Evolutionary conservation across 495 filamentous ascomycete species (phyloP).

Genomic region (Penicillium salamii): DNA sequence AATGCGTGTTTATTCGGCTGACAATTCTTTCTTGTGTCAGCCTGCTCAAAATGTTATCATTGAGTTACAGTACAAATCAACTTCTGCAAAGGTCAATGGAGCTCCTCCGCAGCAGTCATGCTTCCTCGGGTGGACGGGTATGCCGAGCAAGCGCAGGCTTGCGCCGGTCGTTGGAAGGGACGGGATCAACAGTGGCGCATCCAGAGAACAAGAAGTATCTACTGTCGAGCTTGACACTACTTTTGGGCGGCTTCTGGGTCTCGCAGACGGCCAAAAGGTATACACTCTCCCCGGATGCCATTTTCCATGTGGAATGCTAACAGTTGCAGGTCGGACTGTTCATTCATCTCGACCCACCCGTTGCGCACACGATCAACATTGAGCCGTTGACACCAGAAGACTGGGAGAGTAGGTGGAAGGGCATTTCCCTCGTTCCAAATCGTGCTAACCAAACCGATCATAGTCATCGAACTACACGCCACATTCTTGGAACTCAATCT

Average conservation of each 20-base stretch:
- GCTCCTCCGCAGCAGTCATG: slow-evolving; percentile 61
- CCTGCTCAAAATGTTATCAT: slow-evolving; percentile 93
- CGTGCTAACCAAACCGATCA: slow-evolving; percentile 4
- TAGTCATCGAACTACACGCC: slow-evolving; percentile 93
- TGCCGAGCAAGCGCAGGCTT: slow-evolving; percentile 83
- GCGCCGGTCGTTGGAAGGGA: slow-evolving; percentile 69
- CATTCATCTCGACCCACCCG: slow-evolving; percentile 84
- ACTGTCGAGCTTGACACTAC: slow-evolving; percentile 87
- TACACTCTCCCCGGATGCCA: slow-evolving; percentile 8
- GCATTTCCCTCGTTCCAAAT: background rate
- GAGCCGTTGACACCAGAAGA: slow-evolving; percentile 92
- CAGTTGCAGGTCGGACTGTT: slow-evolving; percentile 54
- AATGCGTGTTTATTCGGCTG: slow-evolving; percentile 9
- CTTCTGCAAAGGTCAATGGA: slow-evolving; percentile 38
- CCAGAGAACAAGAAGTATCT: slow-evolving; percentile 67
- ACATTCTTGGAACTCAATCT: slow-evolving; percentile 93
- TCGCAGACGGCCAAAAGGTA: slow-evolving; percentile 84
- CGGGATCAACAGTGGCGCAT: slow-evolving; percentile 60
- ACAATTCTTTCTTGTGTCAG: slow-evolving; percentile 37
- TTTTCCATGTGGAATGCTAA: slow-evolving; percentile 22
- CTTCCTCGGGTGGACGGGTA: slow-evolving; percentile 93
- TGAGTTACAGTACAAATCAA: slow-evolving; percentile 68
- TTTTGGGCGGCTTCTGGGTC: slow-evolving; percentile 76
- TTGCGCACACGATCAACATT: slow-evolving; percentile 90
- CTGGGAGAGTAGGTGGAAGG: slow-evolving; percentile 69